phyloP scores from a whole-genome alignment of 2,329 filamentous ascomycete genomes.

The Colletotrichum scovillei region DNA sequence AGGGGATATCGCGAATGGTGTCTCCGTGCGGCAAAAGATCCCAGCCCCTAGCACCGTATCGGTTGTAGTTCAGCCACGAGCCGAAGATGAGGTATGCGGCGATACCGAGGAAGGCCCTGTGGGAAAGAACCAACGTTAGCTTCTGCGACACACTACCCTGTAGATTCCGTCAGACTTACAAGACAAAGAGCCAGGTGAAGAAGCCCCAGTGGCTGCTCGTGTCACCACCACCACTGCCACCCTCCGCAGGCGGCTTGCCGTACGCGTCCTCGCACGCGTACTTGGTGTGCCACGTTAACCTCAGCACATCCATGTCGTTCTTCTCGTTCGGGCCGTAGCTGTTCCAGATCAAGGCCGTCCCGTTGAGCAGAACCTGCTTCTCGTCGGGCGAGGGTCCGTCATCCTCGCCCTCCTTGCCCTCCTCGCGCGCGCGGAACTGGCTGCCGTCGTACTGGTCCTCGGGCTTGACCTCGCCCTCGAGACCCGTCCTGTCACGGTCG shows the following conservation, averaged over 20 bases:
- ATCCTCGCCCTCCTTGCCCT: conserved; percentile 49
- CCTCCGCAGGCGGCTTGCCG: conserved; percentile 51
- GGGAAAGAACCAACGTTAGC: conserved; percentile 36
- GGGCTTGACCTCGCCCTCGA: conserved; percentile 74
- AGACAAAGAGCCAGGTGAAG: conserved; percentile 96
- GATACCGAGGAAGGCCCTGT: conserved; percentile 83
- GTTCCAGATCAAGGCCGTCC: conserved; percentile 78
- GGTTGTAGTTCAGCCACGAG: conserved; percentile 98
- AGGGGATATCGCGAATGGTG: conserved; percentile 90
- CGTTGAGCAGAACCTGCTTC: conserved; percentile 63
- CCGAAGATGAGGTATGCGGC: conserved; percentile 97
- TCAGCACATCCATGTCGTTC: conserved; percentile 70
- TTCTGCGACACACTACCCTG: neutral
- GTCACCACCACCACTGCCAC: conserved; percentile 48
- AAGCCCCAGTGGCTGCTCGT: conserved; percentile 82
- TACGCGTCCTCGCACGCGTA: conserved; percentile 77
- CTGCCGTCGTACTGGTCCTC: conserved; percentile 63
- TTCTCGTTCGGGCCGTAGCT: conserved; percentile 74
- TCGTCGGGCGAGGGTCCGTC: conserved; percentile 51
- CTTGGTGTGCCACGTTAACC: conserved; percentile 87
- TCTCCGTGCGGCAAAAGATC: conserved; percentile 94
- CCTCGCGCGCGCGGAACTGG: conserved; percentile 42
- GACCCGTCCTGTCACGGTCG: conserved; percentile 76
- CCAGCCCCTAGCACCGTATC: conserved; percentile 94
- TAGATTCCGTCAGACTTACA: conserved; percentile 69